Base-by-base conservation (phyloP, 2,329 filamentous ascomycete genomes). In the Cladorrhinum sp. region DNA sequence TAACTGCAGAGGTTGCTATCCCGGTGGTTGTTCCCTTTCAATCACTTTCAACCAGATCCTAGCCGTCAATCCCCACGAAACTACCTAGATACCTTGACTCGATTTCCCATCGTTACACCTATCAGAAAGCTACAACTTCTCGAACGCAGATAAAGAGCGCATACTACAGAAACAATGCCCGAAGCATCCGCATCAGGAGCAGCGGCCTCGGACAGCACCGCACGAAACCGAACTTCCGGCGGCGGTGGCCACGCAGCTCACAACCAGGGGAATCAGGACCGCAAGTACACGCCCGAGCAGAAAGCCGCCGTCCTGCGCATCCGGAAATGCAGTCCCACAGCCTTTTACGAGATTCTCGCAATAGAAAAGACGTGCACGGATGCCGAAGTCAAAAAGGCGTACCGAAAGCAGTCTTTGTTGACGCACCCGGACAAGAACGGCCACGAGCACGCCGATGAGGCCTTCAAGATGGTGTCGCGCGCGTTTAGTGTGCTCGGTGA, bases 391-490 rank as follows among this genome's bases (percentile, higher is more conserved):
- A 99, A 98, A 76, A 98, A 98, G 80, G 93, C 95, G 6, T 99
- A 99, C 78, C 86, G 93, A 71, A 98, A 96, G 78, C 83, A 96
- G 73, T 95, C 90, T 73, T 79, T 99, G 70, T 82, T 98, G 71
- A 99, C 95, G 62, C 95, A 99, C 80, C 95, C 95, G 65, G 95
- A 99, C 81, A 99, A 99, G 81, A 99, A 99, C 81, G 93, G 93
- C 55, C 93, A 97, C 74, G 88, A 93, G 38, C 87, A 96, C 62
- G 93, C 95, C 58, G 95, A 97, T 74, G 95, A 99, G 79, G 95
- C 95, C 29, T 99, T 99, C 80, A 99, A 99, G 81, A 90, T 97
- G 90, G 92, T 99, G 23, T 90, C 91, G 70, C 85, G 92, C 69
- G 95, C 95, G 16, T 99, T 99, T 74, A 90, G 96, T 68, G 86